A percentile compares a stretch with the other conserved stretches of the same genome.
Evolutionary conservation across 106 monocot species (phyloP).

Genomic region (Gastrodia elata): DNA sequence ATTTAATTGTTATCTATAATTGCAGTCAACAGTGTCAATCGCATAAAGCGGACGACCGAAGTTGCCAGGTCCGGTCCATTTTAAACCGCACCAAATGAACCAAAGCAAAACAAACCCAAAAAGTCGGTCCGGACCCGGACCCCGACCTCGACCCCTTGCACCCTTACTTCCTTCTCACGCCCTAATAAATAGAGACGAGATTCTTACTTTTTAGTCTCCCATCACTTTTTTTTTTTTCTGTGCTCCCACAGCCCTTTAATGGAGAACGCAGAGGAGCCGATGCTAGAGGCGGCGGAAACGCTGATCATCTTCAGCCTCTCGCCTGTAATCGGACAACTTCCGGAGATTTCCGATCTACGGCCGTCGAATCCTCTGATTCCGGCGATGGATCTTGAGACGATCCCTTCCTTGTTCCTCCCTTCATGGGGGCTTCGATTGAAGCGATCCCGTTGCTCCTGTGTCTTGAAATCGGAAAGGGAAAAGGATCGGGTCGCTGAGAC

Average conservation of each 20-base stretch:
- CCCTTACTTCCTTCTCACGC: background rate
- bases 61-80: background rate
- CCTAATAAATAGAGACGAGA: conserved; percentile 9
- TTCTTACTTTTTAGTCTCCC: background rate
- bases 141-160: background rate
- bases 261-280: background rate
- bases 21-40: no score
- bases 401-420: background rate
- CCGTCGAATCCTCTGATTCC: background rate
- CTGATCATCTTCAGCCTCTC: conserved; percentile 1
- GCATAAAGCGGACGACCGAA: background rate
- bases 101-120: background rate
- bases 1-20: no score
- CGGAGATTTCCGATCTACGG: background rate
- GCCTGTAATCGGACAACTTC: background rate
- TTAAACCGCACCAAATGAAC: background rate
- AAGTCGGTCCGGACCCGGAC: background rate
- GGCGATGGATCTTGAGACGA: background rate
- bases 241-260: background rate
- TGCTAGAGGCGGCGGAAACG: conserved; percentile 7
- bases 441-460: conserved; percentile 1
- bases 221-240: background rate
- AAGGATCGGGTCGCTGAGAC: background rate
- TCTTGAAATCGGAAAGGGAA: background rate
- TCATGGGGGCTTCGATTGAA: background rate